Conservation (phyloP, 2,329 filamentous ascomycete genomes). For the Domatiomyces globalis region DNA sequence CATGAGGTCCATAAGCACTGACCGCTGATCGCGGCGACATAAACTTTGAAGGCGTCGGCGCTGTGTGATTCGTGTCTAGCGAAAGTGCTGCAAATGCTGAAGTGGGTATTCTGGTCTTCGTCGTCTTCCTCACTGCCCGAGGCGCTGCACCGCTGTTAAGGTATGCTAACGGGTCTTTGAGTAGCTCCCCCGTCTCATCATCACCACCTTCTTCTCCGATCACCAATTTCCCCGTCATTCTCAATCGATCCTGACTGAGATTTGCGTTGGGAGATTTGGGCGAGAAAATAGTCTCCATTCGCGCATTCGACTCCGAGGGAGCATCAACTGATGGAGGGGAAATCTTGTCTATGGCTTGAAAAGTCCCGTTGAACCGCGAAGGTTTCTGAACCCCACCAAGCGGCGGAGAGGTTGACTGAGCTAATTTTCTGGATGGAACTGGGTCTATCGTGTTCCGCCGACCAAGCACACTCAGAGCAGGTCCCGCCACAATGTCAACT, state of each 20-base stretch:
- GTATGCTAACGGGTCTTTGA: conserved; percentile 50
- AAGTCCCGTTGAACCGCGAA: conserved; percentile 48
- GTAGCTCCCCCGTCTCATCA: conserved; percentile 47
- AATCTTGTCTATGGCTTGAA: conserved; percentile 44
- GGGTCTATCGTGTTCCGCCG: conserved; percentile 43
- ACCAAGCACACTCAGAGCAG: conserved; percentile 22
- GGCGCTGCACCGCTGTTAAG: conserved; percentile 57
- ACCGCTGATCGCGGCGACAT: conserved; percentile 35
- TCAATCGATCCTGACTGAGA: conserved; percentile 34
- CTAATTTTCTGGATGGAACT: conserved; percentile 24
- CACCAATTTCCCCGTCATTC: conserved; percentile 46
- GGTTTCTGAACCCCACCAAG: conserved; percentile 35
- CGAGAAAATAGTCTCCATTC: conserved; percentile 44
- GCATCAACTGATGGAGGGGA: conserved; percentile 38
- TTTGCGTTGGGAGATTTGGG: conserved; percentile 46
- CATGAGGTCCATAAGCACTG: conserved; percentile 37
- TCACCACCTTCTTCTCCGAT: conserved; percentile 48
- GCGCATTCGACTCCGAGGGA: conserved; percentile 36
- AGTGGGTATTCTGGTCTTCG: conserved; percentile 57
- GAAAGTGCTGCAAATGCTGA: conserved; percentile 55
- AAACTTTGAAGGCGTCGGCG: conserved; percentile 27
- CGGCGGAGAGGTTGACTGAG: conserved; percentile 19
- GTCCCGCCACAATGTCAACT: conserved; percentile 37
- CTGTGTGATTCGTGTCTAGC: conserved; percentile 49
- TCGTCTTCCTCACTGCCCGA: conserved; percentile 22